Evolutionary conservation across 176 grass and related monocot genomes (phyloP).

Genomic region (Musa schizocarpa): DNA sequence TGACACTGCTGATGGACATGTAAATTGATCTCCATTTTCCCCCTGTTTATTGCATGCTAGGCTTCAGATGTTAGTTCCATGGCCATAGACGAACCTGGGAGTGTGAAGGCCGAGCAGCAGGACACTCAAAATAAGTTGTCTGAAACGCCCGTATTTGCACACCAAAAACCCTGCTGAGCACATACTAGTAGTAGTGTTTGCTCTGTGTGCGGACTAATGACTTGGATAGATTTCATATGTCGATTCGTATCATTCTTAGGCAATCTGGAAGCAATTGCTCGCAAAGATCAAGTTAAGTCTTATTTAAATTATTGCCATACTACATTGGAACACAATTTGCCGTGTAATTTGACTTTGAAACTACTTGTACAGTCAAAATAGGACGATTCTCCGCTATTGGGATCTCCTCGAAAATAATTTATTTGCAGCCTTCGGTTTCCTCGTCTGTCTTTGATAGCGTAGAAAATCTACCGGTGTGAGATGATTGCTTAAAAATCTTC

Average conservation of each 20-base stretch:
- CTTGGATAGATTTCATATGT: not conserved
- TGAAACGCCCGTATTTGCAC: constrained; percentile 7
- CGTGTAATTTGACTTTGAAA: not conserved
- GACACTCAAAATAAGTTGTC: constrained; percentile 32
- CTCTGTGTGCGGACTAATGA: not conserved
- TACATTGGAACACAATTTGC: not conserved
- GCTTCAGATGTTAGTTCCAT: constrained; percentile 29
- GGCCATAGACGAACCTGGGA: constrained; percentile 36
- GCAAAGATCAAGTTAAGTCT: not conserved
- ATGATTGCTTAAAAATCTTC: too few relatives aligned
- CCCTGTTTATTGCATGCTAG: constrained; percentile 9
- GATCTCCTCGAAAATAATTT: not conserved
- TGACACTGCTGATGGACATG: not conserved
- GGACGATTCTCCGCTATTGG: not conserved
- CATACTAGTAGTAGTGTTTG: not conserved
- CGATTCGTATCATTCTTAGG: not conserved
- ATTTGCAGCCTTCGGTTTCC: too few relatives aligned
- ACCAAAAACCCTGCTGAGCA: constrained; percentile 32
- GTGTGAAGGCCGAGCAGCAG: constrained; percentile 31
- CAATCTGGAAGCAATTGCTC: not conserved
- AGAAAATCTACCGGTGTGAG: too few relatives aligned
- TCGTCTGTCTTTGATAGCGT: too few relatives aligned
- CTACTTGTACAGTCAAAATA: constrained; percentile 4
- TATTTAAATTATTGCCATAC: not conserved
- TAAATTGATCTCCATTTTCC: not conserved